phyloP scores from a whole-genome alignment of 768 basidiomycete species.

The Rhizopogon vesiculosus region DNA sequence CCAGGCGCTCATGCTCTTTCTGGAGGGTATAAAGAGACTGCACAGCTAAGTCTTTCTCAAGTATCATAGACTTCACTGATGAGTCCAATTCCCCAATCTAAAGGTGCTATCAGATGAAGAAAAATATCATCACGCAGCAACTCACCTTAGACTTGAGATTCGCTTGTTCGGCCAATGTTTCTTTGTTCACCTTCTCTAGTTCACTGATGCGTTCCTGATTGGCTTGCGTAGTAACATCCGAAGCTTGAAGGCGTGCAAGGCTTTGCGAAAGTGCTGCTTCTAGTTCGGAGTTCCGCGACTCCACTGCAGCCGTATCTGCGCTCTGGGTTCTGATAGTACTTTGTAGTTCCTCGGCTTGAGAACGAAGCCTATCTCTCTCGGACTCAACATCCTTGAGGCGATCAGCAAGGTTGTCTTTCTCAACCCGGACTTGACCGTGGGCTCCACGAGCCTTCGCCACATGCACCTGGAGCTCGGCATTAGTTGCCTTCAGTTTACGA shows the following conservation, averaged over 20 bases:
- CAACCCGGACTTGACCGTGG: conserved; percentile 74
- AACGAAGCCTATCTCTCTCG: conserved; percentile 59
- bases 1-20: conserved; percentile 54
- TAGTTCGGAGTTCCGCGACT: conserved; percentile 51
- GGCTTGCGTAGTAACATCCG: conserved; percentile 62
- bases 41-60: conserved; percentile 57
- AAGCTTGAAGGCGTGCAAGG: conserved; percentile 62
- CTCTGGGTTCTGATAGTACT: conserved; percentile 35
- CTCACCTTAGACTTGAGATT: conserved; percentile 56
- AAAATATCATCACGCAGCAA: not conserved
- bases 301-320: conserved; percentile 42
- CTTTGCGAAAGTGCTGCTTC: conserved; percentile 75
- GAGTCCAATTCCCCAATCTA: conserved; percentile 62
- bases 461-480: conserved; percentile 68
- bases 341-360: conserved; percentile 54
- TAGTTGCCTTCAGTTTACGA: conserved; percentile 44
- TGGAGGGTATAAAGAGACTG: conserved; percentile 50
- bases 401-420: conserved; percentile 71
- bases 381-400: conserved; percentile 55
- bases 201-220: conserved; percentile 56
- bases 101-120: conserved; percentile 3
- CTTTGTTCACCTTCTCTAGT: conserved; percentile 57
- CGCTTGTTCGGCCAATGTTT: conserved; percentile 53
- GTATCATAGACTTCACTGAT: conserved; percentile 48
- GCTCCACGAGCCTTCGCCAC: conserved; percentile 72